Evolutionary conservation across 2,329 filamentous ascomycete genomes (phyloP).

Genomic region (Arthrinium phaeospermum): DNA sequence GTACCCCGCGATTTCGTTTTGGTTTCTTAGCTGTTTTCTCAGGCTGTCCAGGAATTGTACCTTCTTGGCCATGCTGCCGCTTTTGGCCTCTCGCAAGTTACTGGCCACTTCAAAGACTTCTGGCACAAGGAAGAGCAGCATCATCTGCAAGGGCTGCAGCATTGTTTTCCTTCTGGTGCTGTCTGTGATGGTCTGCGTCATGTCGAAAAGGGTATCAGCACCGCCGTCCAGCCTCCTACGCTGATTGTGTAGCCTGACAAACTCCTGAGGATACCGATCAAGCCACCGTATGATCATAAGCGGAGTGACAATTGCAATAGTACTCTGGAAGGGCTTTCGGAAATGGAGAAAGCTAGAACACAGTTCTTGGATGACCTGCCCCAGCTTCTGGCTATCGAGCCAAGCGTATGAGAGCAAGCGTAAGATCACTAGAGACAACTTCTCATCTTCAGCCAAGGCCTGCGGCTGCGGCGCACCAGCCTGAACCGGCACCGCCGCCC

Average conservation of each 20-base stretch:
- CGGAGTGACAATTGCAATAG: conserved; percentile 66
- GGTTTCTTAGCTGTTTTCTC: conserved; percentile 66
- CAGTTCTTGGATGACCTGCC: conserved; percentile 67
- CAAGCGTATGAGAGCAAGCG: conserved; percentile 67
- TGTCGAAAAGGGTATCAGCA: conserved; percentile 72
- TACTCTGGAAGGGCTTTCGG: conserved; percentile 67
- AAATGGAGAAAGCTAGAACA: conserved; percentile 72
- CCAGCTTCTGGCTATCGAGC: conserved; percentile 67
- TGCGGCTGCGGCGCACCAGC: conserved; percentile 44
- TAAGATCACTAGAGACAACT: conserved; percentile 57
- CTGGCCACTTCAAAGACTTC: conserved; percentile 75
- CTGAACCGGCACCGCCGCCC: conserved; percentile 49
- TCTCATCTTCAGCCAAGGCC: conserved; percentile 55
- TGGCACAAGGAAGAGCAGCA: conserved; percentile 67
- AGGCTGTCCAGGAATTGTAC: conserved; percentile 68
- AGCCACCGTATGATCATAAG: conserved; percentile 70
- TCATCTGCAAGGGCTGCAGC: conserved; percentile 67
- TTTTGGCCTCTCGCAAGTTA: conserved; percentile 69
- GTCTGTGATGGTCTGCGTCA: conserved; percentile 67
- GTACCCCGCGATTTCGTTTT: conserved; percentile 70
- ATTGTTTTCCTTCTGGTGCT: conserved; percentile 59
- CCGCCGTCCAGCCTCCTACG: conserved; percentile 68
- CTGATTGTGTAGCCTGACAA: conserved; percentile 65
- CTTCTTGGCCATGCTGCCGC: conserved; percentile 67
- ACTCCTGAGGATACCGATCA: conserved; percentile 68